Conservation (phyloP, 2,329 filamentous ascomycete genomes). For the Eurotiales sp. region DNA sequence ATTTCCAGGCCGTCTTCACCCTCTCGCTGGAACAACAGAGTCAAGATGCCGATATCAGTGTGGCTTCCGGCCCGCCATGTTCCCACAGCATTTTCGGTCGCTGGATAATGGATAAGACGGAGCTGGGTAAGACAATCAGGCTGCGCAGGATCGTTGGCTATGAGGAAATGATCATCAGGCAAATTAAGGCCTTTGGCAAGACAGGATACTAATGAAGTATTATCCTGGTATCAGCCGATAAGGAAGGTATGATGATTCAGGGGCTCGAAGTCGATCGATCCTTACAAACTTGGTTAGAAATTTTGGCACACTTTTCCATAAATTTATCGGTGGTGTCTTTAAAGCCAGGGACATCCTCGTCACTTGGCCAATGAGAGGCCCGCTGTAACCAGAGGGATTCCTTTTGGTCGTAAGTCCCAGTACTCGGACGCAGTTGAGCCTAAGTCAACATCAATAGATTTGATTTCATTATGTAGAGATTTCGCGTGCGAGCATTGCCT, state of each 20-base stretch:
- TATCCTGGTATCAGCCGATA: background rate
- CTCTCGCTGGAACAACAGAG: slow-evolving; percentile 1
- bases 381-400: slow-evolving; percentile 8
- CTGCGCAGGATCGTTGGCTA: background rate
- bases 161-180: background rate
- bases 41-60: slow-evolving; percentile 4
- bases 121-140: slow-evolving; percentile 5
- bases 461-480: background rate
- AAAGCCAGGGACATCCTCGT: slow-evolving; percentile 1
- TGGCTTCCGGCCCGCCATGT: slow-evolving; percentile 6
- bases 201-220: slow-evolving; percentile 1
- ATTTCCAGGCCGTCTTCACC: slow-evolving; percentile 6
- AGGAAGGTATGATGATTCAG: background rate
- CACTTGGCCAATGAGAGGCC: slow-evolving; percentile 1
- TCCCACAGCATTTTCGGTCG: background rate
- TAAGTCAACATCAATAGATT: background rate
- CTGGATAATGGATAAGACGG: slow-evolving; percentile 4
- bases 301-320: background rate
- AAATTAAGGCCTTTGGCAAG: background rate
- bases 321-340: background rate
- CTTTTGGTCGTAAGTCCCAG: slow-evolving; percentile 5
- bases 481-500: background rate
- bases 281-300: slow-evolving; percentile 6
- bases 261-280: background rate
- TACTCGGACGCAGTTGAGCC: slow-evolving; percentile 5